Base-by-base conservation (phyloP, 208 protist species). In the Leishmania mexicana region DNA sequence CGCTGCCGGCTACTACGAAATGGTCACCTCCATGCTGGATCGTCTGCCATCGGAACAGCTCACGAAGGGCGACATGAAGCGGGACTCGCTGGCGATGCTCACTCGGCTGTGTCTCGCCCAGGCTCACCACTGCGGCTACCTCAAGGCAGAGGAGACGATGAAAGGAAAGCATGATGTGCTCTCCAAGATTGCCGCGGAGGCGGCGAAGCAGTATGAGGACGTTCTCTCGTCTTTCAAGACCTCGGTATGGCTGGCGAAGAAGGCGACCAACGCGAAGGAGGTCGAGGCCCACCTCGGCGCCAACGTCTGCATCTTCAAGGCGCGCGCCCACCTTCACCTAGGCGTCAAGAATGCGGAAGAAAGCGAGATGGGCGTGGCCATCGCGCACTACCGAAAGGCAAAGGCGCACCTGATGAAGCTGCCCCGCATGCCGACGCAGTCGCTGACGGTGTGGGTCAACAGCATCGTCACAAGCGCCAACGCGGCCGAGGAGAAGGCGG, bases 91-190 rank as follows among this genome's bases (percentile, higher is more conserved):
- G 21, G 75, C 40, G 17, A 84, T 96, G 64, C 80, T 96, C 49
- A 84, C 80, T 1, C 80, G 83, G 42, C 78, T 96, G 40, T 91
- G 84, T 85, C 81, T 95, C 45, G 88, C 90, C 0, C 84, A 95
- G 83, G 89, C 94, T 5, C 93, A 96, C 86, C 94, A 96, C 84
- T 92, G 89, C 77, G 92, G 87, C 45, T 97, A 97, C 81, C 83
- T 96, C 54, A 95, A 94, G 81, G 92, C 91, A 11, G 88, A 93
- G 80, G 84, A 89, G 67, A 85, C 91, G 35, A 90, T 95, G 87
- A 93, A 92, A 71, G 89, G 77, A 1, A 96, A 94, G 70, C 91
- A 91, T 38, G 80, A 87, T 11, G 88, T 95, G 87, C 87, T 96
- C 8, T 80, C 94, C 8, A 96, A 95, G 85, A 91, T 97, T 51